phyloP scores from a whole-genome alignment of 805 yeast genomes.

The Starmerella stellata region DNA sequence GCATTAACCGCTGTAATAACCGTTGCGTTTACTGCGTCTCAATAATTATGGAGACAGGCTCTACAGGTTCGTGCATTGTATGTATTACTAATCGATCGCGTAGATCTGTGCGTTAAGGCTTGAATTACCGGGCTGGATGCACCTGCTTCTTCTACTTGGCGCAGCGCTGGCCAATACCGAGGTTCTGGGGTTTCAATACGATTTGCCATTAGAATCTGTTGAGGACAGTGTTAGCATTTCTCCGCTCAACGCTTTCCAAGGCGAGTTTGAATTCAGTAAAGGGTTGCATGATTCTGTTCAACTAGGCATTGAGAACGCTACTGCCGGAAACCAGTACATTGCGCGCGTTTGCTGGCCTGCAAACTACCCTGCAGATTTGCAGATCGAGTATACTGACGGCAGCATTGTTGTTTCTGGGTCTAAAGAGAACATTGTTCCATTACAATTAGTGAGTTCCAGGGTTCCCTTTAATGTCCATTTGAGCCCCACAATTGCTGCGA shows the following conservation, averaged over 20 bases:
- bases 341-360: conserved; percentile 25
- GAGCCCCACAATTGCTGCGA: conserved; percentile 4
- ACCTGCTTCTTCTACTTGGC: not conserved
- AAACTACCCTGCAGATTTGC: conserved; percentile 19
- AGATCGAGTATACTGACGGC: conserved; percentile 5
- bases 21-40: no score
- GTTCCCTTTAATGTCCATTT: conserved; percentile 10
- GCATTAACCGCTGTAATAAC: no score
- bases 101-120: no score
- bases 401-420: conserved; percentile 7
- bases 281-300: not conserved
- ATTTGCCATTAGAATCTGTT: no score
- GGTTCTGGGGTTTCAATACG: not conserved
- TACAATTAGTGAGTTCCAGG: not conserved
- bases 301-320: not conserved
- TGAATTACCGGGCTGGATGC: no score
- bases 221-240: no score
- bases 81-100: no score
- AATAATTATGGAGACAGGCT: no score
- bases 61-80: no score
- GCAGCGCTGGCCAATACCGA: conserved; percentile 1
- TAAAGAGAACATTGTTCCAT: conserved; percentile 4
- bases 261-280: not conserved
- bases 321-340: conserved; percentile 16
- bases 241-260: not conserved